These are phyloP conservation scores for Simmondsia chinensis DNA, from an alignment of 148 eudicot species.

Conservation along the genomic window DNA sequence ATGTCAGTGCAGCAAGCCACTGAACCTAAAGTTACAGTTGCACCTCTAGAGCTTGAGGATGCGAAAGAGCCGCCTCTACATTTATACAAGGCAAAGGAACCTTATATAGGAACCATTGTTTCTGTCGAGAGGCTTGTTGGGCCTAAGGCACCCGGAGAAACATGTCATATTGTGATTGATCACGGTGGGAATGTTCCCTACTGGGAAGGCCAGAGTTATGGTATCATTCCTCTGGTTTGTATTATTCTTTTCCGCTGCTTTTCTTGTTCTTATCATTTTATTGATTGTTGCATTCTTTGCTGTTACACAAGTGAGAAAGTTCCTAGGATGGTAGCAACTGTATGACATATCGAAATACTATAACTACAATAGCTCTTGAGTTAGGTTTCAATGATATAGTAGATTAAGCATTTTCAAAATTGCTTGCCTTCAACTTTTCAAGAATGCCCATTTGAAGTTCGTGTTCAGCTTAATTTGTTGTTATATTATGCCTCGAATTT, in stretches of 20 bases:
- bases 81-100: conserved; percentile 65
- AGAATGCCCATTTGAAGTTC: no score
- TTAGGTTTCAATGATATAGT: no score
- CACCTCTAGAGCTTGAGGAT: conserved; percentile 63
- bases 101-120: conserved; percentile 77
- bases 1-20: conserved; percentile 77
- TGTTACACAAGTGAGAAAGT: no score
- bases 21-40: conserved; percentile 53
- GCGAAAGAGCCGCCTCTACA: conserved; percentile 73
- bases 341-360: no score
- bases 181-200: conserved; percentile 91
- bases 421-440: no score
- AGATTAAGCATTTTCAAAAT: no score
- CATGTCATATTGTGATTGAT: conserved; percentile 90
- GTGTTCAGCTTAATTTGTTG: no score
- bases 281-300: no score
- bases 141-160: conserved; percentile 90
- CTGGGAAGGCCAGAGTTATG: conserved; percentile 98
- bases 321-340: no score
- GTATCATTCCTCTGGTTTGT: conserved; percentile 88
- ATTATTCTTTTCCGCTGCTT: background rate
- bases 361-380: no score
- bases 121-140: conserved; percentile 93
- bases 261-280: background rate
- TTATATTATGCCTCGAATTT: no score